Evolutionary conservation across 1,139 yeast genomes (phyloP).

Genomic region (Scheffersomyces parashehatae): DNA sequence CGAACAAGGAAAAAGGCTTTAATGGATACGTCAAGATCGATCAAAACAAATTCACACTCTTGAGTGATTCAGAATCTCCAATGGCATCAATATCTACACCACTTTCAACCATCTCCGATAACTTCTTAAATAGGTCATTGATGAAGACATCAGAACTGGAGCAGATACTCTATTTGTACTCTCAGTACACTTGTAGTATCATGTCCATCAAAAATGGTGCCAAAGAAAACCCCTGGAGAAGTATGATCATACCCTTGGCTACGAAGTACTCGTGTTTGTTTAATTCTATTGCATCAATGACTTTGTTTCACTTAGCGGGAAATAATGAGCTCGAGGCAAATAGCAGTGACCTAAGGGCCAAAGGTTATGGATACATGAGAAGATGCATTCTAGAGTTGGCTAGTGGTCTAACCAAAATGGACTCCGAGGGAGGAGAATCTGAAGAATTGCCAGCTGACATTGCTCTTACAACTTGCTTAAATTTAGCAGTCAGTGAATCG

Average conservation of each 20-base stretch:
- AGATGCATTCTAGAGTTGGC: slow-evolving; percentile 59
- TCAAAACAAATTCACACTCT: slow-evolving; percentile 1
- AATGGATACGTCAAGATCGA: neutral
- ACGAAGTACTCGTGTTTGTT: slow-evolving; percentile 53
- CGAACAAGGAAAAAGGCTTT: neutral
- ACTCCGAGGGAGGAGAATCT: slow-evolving; percentile 10
- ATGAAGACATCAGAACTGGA: slow-evolving; percentile 32
- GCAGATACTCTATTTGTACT: slow-evolving; percentile 35
- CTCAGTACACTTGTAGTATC: slow-evolving; percentile 57
- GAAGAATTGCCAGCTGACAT: slow-evolving; percentile 58
- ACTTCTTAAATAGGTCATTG: slow-evolving; percentile 12
- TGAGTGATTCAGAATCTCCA: slow-evolving; percentile 4
- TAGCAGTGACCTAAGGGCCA: slow-evolving; percentile 40
- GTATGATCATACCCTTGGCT: slow-evolving; percentile 57
- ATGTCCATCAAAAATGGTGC: slow-evolving; percentile 66
- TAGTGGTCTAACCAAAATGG: slow-evolving; percentile 47
- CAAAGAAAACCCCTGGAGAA: slow-evolving; percentile 68
- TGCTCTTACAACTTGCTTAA: slow-evolving; percentile 63
- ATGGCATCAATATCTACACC: slow-evolving; percentile 2
- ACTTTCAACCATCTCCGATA: slow-evolving; percentile 6
- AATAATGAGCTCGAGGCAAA: slow-evolving; percentile 35
- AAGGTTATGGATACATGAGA: slow-evolving; percentile 60
- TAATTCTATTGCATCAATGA: slow-evolving; percentile 66
- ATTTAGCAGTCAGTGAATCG: slow-evolving; percentile 63
- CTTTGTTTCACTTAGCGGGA: slow-evolving; percentile 61